Percentiles rank a stretch among this genome's conserved stretches.
phyloP scores from a whole-genome alignment of 208 protist species.

The Crithidia fasciculata region DNA sequence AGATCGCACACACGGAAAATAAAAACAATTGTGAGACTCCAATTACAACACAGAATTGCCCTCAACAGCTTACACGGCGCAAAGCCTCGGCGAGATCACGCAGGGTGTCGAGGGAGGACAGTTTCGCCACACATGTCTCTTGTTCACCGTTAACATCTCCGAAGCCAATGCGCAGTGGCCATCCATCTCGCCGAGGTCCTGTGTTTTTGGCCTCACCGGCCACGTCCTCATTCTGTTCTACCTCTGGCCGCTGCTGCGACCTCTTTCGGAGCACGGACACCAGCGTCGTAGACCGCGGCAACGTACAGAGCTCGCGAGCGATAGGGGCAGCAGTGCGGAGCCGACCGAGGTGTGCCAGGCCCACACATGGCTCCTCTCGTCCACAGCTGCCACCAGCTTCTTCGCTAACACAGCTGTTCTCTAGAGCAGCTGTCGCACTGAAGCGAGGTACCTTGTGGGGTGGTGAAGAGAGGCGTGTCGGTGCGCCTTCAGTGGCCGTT shows the following conservation, averaged over 20 bases:
- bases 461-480: too few species aligned
- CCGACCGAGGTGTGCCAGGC: neutral
- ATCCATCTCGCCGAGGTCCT: neutral
- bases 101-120: constrained; percentile 19
- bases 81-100: constrained; percentile 22
- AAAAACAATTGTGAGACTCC: too few species aligned
- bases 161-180: constrained; percentile 21
- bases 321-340: constrained; percentile 13
- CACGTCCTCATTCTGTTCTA: neutral
- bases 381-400: neutral
- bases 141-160: neutral
- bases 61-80: constrained; percentile 6
- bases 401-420: too few species aligned
- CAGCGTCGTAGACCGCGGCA: constrained; percentile 17
- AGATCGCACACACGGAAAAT: too few species aligned
- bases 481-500: too few species aligned
- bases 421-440: too few species aligned
- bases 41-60: too few species aligned
- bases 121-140: neutral
- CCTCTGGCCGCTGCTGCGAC: neutral
- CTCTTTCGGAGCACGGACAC: constrained; percentile 10
- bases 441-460: too few species aligned
- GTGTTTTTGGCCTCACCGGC: neutral
- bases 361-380: neutral
- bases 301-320: constrained; percentile 20